Base-by-base conservation (phyloP, 2,329 filamentous ascomycete genomes). In the Penicillium palitans region DNA sequence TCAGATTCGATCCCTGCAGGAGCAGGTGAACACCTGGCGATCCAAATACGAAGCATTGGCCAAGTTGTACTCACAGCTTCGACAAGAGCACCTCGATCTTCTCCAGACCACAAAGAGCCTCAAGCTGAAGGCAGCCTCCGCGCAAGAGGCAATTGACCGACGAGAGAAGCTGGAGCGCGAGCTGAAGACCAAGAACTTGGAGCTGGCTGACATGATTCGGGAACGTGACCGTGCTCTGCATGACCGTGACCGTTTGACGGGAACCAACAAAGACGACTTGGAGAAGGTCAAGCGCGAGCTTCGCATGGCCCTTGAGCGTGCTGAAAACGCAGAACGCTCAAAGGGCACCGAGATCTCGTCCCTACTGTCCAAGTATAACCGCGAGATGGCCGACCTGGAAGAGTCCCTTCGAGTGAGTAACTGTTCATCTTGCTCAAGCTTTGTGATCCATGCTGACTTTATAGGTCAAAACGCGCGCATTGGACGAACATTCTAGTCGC, bases 161-260 rank as follows among this genome's bases (percentile, higher is more conserved):
- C 88, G 93, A 9, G 95, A 99, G 79, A 96, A 96, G 80, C 83
- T 99, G 52, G 92, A 98, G 79, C 89, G 93, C 35, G 95, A 99
- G 78, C 90, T 99, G 74, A 99, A 99, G 84, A 97, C 93, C 31
- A 99, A 99, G 85, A 99, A 99, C 72, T 81, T 99, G n/a, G 95
- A 99, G 76, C 79, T 99, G 61, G 95, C 95, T 33, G 92, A 98
- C 74, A 98, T 99, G 95, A 99, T 99, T 64, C 87, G 95, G 44
- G 95, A 99, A 79, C 85, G 95, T 67, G 95, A 99, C 72, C 87
- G 95, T 63, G 95, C 95, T 31, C 78, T 97, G 52, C 91, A 98
- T 71, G 95, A 99, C 62, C 91, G 93, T 74, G 95, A 99, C 72
- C 87, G 95, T 55, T 79, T 89, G n/a, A 86, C 82, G 52, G 95